A percentile compares a stretch with the other conserved stretches of the same genome.
phyloP scores from a whole-genome alignment of 306 rosid genomes.

The Heteromeles arbutifolia region DNA sequence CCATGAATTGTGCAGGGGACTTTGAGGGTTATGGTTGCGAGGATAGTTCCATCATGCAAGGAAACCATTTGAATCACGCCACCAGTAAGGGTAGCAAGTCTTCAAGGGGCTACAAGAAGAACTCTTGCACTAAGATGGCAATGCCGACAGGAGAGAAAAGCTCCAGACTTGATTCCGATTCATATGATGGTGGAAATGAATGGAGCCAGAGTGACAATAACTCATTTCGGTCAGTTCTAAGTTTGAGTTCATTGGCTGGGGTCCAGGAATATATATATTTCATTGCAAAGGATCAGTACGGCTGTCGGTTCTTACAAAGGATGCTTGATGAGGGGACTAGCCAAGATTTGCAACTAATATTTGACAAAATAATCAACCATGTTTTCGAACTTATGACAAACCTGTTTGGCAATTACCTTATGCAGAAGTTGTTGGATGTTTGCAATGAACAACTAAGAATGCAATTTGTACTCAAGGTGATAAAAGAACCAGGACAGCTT shows the following conservation, averaged over 20 bases:
- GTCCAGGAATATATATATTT: slow-evolving; percentile 27
- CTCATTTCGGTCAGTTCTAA: slow-evolving; percentile 2
- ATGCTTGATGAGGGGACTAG: slow-evolving; percentile 45
- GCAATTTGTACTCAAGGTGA: slow-evolving; percentile 41
- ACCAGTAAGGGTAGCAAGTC: slow-evolving; percentile 12
- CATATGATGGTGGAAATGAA: slow-evolving; percentile 8
- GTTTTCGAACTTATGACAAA: slow-evolving; percentile 59
- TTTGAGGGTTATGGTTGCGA: slow-evolving; percentile 32
- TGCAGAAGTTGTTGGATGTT: slow-evolving; percentile 64
- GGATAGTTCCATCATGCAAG: slow-evolving; percentile 35
- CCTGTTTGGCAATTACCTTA: slow-evolving; percentile 77
- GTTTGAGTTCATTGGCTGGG: slow-evolving; percentile 32
- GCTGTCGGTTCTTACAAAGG: slow-evolving; percentile 58
- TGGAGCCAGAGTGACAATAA: slow-evolving; percentile 9
- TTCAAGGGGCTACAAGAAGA: slow-evolving; percentile 14
- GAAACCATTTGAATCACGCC: slow-evolving; percentile 19
- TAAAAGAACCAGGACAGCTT: slow-evolving; percentile 48
- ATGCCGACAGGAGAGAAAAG: slow-evolving; percentile 11
- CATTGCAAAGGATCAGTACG: slow-evolving; percentile 67
- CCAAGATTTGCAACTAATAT: slow-evolving; percentile 42
- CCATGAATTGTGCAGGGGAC: slow-evolving; percentile 16
- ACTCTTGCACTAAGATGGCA: slow-evolving; percentile 5
- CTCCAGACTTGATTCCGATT: slow-evolving; percentile 13
- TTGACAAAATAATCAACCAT: slow-evolving; percentile 39
- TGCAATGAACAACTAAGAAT: slow-evolving; percentile 48